Evolutionary conservation across 2,329 filamentous ascomycete genomes (phyloP), one percentile per base, ranked within the genome.

Genomic region (Monilinia laxa): DNA sequence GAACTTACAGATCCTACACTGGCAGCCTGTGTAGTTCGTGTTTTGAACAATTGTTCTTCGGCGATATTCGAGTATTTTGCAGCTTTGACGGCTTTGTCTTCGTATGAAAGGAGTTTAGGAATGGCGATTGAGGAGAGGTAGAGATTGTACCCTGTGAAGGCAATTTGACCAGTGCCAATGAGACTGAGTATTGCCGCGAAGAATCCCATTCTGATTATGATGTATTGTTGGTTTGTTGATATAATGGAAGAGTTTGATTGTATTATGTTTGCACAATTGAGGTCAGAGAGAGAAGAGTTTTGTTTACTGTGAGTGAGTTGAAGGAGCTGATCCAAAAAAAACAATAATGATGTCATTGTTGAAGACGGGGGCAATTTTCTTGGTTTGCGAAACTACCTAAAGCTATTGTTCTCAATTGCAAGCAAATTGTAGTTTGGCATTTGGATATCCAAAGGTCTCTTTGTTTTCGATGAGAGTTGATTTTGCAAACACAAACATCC

Each of bases 1-100:
- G 2, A 14, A 65, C 62, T 12, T 65, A 65, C 62, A 58, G 52
- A 45, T 25, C 38, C 62, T 25, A 59, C 53, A 4, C 52, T 65
- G 16, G 62, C 62, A 1, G 77, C 76, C 68, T 81, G 80, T 0
- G 81, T 83, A 0, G 75, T 78, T 62, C 80, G 75, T 4, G 81
- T 83, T 71, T 78, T 78, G 70, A 78, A 73, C 28, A 82, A 73
- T 70, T 83, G 78, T 7, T 75, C 69, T 49, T 75, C 79, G 10
- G 79, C 81, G 51, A 77, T 77, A 40, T 77, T 76, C 3, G 80
- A 82, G 73, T 79, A 78, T 68, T 80, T 77, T 11, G 81, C 81
- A 20, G 79, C 76, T 69, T 80, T 81, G 71, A 82, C 75, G 54
- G 75, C 74, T 35, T 77, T 77, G n/a, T 78, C 74, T 71, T 83